Evolutionary conservation across 768 basidiomycete genomes (phyloP), one percentile per base, ranked within the genome.

Genomic region (Mycena capillaripes): DNA sequence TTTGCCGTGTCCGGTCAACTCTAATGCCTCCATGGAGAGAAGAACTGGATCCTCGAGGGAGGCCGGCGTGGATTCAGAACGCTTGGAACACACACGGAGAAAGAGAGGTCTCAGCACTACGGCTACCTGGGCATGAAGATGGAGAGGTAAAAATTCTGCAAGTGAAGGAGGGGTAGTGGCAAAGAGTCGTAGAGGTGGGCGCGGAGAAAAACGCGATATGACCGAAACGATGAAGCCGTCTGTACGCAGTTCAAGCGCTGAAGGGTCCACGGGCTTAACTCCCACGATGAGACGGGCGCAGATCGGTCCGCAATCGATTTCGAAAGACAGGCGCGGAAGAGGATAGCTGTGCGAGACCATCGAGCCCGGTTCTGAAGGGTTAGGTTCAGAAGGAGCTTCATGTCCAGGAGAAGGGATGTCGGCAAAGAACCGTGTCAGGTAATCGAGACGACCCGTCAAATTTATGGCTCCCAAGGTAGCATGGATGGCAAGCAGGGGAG

Each of bases 11-110:
- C 86, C 88, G 44, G 68, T 78, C 25, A 88, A 73, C 74, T 93
- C 89, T 16, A 94, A 63, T 0, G 85, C 81, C 48, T 92, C 93
- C 52, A 93, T 73, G 5, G 90, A 90, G 17, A 93, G 75, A 3
- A 93, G 69, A 1, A 81, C 84, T 55, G 89, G 89, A 72, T 89
- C 88, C 58, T 86, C 83, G 70, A 82, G 70, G 68, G 81, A 84
- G 48, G 56, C 80, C 78, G 44, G 76, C 76, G 56, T 75, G 76
- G 29, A 72, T 77, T 34, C 76, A 76, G 40, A 79, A 75, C 60
- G 78, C 44, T 74, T 85, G 7, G 86, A 82, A 50, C 86, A 85
- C n/a, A 91, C 83, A 44, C 88, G 86, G 30, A 90, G 77, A 69
- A 91, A 87, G 21, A 89, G 80, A 19, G 91, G 90, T 40, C 89